Percentiles rank a stretch among this genome's conserved stretches.
These are phyloP conservation scores for Beauveria caledonica DNA, from an alignment of 2,329 filamentous ascomycete species.

Conservation along the genomic window DNA sequence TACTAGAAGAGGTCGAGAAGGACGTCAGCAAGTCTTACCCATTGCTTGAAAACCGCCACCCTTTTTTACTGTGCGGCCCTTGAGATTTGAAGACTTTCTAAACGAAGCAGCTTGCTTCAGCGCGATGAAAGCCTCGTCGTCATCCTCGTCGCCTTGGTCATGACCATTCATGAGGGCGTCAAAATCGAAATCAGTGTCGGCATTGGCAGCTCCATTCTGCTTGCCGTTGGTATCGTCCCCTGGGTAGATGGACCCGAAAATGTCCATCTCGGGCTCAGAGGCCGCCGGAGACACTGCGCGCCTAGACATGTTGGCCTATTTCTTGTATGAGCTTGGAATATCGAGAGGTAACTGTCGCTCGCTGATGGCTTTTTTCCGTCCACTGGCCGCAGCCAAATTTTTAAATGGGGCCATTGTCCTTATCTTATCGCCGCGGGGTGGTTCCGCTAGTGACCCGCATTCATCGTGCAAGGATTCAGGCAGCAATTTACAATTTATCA, in stretches of 20 bases:
- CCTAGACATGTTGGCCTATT: constrained; percentile 49
- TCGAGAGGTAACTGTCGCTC: neutral
- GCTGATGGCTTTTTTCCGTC: neutral
- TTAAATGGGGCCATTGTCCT: constrained; percentile 20
- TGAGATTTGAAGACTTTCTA: constrained; percentile 72
- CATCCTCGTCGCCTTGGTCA: constrained; percentile 46
- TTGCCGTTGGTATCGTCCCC: constrained; percentile 44
- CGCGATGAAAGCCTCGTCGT: constrained; percentile 86
- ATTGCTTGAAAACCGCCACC: constrained; percentile 95
- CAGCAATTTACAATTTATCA: too few relatives aligned
- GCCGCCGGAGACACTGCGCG: constrained; percentile 70
- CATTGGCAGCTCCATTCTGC: constrained; percentile 26
- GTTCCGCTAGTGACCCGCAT: too few relatives aligned
- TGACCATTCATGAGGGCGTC: constrained; percentile 51
- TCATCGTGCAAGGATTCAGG: too few relatives aligned
- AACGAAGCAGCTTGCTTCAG: constrained; percentile 80
- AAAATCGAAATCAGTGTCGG: constrained; percentile 42
- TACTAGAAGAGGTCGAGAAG: neutral
- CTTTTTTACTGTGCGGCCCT: constrained; percentile 84
- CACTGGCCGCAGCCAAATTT: constrained; percentile 19
- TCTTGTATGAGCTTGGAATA: neutral
- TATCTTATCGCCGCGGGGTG: constrained; percentile 33
- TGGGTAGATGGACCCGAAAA: constrained; percentile 68
- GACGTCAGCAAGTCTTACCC: constrained; percentile 42
- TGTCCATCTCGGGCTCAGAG: constrained; percentile 89